phyloP scores from a whole-genome alignment of 2,329 filamentous ascomycete genomes.

The Calonectria pauciramosa region DNA sequence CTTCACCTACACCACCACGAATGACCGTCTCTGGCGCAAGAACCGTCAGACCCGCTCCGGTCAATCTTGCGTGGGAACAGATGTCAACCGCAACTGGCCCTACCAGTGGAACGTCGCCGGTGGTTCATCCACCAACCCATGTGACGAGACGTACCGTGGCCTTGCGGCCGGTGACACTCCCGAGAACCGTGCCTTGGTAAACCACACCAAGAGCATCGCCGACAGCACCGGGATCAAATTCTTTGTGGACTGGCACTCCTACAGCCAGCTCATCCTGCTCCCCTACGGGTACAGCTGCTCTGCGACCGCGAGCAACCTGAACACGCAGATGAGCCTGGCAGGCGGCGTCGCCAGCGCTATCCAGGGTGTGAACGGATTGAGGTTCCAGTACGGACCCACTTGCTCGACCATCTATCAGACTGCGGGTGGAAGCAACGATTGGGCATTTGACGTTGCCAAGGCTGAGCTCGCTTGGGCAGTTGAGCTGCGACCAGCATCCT shows the following conservation, averaged over 20 bases:
- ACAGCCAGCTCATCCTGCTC: not conserved
- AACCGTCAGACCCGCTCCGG: conserved; percentile 62
- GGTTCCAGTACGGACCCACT: not conserved
- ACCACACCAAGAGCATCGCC: conserved; percentile 3
- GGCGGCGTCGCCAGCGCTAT: not conserved
- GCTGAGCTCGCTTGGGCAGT: not conserved
- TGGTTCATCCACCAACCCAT: conserved; percentile 66
- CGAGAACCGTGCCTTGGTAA: not conserved
- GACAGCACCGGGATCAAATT: not conserved
- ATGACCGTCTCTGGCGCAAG: conserved; percentile 73
- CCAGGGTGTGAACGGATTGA: not conserved
- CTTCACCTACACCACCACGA: conserved; percentile 61
- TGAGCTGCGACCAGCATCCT: not conserved
- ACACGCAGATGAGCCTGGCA: not conserved
- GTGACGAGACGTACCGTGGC: conserved; percentile 64
- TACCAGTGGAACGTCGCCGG: conserved; percentile 65
- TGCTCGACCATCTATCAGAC: conserved; percentile 1
- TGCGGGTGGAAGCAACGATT: not conserved
- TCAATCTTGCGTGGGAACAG: conserved; percentile 63
- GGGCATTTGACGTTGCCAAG: conserved; percentile 2
- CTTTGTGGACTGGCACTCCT: not conserved
- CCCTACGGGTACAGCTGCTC: conserved; percentile 4
- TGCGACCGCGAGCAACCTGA: not conserved
- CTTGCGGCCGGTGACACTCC: conserved; percentile 54
- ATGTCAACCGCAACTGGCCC: conserved; percentile 74